phyloP scores from a whole-genome alignment of 495 filamentous ascomycete genomes.

The Aspergillus carlsbadensis region DNA sequence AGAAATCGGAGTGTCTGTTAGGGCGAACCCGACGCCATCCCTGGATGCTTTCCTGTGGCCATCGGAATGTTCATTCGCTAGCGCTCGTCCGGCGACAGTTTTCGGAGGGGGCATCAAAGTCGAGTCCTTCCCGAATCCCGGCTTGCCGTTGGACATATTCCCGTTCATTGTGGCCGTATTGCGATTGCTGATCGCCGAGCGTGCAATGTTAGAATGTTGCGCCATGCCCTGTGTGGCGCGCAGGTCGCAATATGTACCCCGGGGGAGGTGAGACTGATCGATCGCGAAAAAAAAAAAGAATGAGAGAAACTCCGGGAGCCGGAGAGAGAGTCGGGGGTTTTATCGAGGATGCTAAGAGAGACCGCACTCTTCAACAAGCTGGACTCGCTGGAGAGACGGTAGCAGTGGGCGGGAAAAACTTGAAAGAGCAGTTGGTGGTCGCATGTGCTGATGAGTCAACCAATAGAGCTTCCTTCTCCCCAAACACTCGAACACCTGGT shows the following conservation, averaged over 20 bases:
- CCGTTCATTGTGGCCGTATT: slow-evolving; percentile 18
- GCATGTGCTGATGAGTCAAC: slow-evolving; percentile 33
- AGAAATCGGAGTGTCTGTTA: slow-evolving; percentile 68
- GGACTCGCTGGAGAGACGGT: not conserved
- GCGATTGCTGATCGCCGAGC: slow-evolving; percentile 51
- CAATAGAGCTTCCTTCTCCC: not conserved
- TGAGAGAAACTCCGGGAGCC: not conserved
- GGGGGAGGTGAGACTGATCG: slow-evolving; percentile 9
- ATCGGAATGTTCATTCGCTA: slow-evolving; percentile 51
- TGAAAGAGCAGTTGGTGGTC: slow-evolving; percentile 2
- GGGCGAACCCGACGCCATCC: slow-evolving; percentile 53
- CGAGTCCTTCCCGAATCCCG: slow-evolving; percentile 34
- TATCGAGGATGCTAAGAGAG: not conserved
- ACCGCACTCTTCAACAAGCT: not conserved
- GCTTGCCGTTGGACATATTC: slow-evolving; percentile 25
- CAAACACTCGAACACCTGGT: slow-evolving; percentile 15
- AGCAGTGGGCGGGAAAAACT: not conserved
- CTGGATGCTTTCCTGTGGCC: slow-evolving; percentile 43
- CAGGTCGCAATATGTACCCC: slow-evolving; percentile 19
- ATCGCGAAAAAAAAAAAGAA: slow-evolving; percentile 7
- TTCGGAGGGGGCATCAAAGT: slow-evolving; percentile 42
- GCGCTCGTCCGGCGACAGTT: slow-evolving; percentile 45
- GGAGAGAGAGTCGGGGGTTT: not conserved
- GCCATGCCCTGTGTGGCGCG: slow-evolving; percentile 25
- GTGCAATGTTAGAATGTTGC: slow-evolving; percentile 47